Conservation (phyloP, 768 basidiomycete species). For the Nidularia sp. region DNA sequence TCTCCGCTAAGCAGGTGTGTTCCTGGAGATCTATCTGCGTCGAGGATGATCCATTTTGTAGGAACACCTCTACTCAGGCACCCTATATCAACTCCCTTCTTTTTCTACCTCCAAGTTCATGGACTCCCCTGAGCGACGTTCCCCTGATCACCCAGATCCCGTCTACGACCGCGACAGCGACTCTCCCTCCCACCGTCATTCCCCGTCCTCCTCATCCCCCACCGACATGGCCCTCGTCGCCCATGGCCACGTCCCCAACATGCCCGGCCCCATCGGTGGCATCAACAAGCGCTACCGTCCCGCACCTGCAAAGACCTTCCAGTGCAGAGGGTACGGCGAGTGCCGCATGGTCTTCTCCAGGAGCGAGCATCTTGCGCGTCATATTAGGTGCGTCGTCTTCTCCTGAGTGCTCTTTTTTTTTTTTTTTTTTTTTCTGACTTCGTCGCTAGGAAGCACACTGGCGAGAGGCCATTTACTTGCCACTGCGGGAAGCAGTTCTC, state of each 20-base stretch:
- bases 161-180: no score
- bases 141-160: no score
- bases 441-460: slow-evolving; percentile 85
- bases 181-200: slow-evolving; percentile 16
- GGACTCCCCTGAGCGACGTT: no score
- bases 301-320: slow-evolving; percentile 89
- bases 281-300: slow-evolving; percentile 68
- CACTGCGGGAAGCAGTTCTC: slow-evolving; percentile 96
- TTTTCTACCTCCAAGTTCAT: no score
- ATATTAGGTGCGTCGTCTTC: slow-evolving; percentile 72
- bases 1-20: no score
- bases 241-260: slow-evolving; percentile 9
- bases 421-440: slow-evolving; percentile 4
- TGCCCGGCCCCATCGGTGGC: slow-evolving; percentile 17
- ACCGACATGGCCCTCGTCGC: slow-evolving; percentile 19
- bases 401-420: neutral
- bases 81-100: no score
- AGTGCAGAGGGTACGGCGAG: slow-evolving; percentile 91
- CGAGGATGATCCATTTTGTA: no score
- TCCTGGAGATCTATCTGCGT: no score
- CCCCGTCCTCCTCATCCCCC: slow-evolving; percentile 13
- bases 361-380: slow-evolving; percentile 93
- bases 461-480: slow-evolving; percentile 93
- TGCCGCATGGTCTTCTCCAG: slow-evolving; percentile 96
- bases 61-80: no score